Evolutionary conservation across 306 rosid species (phyloP).

Genomic region (Rosa multiflora): DNA sequence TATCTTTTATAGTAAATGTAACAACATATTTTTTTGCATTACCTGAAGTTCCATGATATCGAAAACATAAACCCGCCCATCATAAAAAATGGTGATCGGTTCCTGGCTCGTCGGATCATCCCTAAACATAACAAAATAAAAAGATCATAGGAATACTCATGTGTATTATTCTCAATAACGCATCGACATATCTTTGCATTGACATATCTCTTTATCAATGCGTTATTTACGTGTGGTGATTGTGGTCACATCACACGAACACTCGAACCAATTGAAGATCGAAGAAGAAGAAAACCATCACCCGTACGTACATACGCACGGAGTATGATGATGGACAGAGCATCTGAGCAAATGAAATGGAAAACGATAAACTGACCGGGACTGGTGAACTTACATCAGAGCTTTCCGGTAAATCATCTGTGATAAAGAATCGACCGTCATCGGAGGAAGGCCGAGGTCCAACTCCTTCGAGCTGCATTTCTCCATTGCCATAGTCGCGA

Average conservation of each 20-base stretch:
- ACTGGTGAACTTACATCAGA: neutral
- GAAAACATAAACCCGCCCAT: conserved; percentile 19
- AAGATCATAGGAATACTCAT: neutral
- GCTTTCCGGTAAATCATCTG: neutral
- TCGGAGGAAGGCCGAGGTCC: conserved; percentile 3
- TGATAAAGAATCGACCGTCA: conserved; percentile 1
- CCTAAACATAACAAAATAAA: conserved; percentile 5
- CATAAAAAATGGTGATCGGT: conserved; percentile 18
- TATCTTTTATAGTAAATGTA: no score
- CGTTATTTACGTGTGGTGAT: no score
- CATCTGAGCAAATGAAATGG: neutral
- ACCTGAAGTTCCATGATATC: conserved; percentile 39
- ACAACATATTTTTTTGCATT: neutral
- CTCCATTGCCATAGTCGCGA: neutral
- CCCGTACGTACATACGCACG: neutral
- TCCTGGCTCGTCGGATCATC: conserved; percentile 2
- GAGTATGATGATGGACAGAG: neutral
- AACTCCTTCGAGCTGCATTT: neutral
- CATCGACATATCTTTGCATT: no score
- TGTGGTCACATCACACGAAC: no score
- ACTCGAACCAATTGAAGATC: no score
- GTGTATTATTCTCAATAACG: no score
- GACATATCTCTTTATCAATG: no score
- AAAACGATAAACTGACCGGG: neutral
- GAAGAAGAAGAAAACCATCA: neutral